A percentile compares a stretch with the other conserved stretches of the same genome.
Conservation (phyloP, 202 grass and related monocot species). For the Saccharum hybrid region DNA sequence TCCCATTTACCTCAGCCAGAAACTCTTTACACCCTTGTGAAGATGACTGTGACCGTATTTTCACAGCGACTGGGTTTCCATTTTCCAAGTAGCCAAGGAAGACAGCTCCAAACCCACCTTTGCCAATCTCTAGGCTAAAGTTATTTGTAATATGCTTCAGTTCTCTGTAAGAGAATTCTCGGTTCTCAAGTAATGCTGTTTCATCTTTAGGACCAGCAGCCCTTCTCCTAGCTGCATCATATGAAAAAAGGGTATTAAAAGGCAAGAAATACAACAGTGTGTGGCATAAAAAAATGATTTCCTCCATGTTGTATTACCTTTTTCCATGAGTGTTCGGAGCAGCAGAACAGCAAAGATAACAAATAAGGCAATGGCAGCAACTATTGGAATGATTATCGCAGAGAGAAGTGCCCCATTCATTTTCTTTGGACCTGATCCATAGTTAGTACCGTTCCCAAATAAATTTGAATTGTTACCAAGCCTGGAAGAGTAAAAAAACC, state of each 20-base stretch:
- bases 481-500: constrained; percentile 35
- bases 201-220: constrained; percentile 26
- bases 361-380: constrained; percentile 18
- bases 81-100: constrained; percentile 59
- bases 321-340: constrained; percentile 4
- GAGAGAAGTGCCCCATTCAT: neutral
- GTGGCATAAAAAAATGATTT: neutral
- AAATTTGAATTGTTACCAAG: constrained; percentile 45
- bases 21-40: constrained; percentile 66
- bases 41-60: constrained; percentile 57
- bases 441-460: constrained; percentile 29
- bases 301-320: constrained; percentile 33
- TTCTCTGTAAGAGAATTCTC: constrained; percentile 64
- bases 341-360: constrained; percentile 27
- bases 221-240: constrained; percentile 31
- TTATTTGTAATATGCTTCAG: constrained; percentile 65
- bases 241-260: constrained; percentile 10
- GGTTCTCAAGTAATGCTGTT: constrained; percentile 44
- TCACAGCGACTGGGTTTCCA: constrained; percentile 66
- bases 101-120: constrained; percentile 71
- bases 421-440: constrained; percentile 36
- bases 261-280: neutral
- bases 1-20: constrained; percentile 61
- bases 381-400: constrained; percentile 35
- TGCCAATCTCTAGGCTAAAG: constrained; percentile 60